These are phyloP conservation scores for Suillus brevipes DNA, from an alignment of 768 basidiomycete species.

Conservation along the genomic window DNA sequence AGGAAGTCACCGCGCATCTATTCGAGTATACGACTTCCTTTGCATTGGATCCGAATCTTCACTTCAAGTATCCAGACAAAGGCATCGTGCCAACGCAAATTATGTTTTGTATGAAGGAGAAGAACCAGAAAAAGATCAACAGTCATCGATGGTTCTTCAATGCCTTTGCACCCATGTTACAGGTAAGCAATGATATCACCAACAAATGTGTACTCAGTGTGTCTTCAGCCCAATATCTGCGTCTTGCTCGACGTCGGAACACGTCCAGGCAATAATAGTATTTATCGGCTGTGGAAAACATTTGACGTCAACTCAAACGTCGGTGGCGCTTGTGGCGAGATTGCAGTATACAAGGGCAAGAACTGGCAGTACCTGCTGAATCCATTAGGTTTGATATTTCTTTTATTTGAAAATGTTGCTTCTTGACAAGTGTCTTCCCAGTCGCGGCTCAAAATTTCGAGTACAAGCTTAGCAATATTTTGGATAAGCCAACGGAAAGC, in stretches of 20 bases:
- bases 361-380: conserved; percentile 81
- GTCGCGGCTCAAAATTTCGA: conserved; percentile 96
- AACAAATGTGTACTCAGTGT: neutral
- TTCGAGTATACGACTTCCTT: conserved; percentile 90
- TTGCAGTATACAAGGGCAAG: conserved; percentile 88
- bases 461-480: conserved; percentile 88
- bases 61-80: conserved; percentile 88
- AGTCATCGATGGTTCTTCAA: conserved; percentile 98
- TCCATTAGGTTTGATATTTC: conserved; percentile 65
- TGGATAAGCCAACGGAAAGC: conserved; percentile 87
- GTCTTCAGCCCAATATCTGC: conserved; percentile 79
- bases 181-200: conserved; percentile 45
- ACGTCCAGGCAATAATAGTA: conserved; percentile 80
- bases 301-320: conserved; percentile 92
- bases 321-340: conserved; percentile 96
- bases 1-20: conserved; percentile 70
- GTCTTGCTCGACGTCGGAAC: conserved; percentile 94
- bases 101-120: conserved; percentile 89
- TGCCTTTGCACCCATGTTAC: conserved; percentile 80
- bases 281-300: conserved; percentile 95
- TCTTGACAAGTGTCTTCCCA: conserved; percentile 25
- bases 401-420: neutral
- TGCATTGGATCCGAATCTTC: conserved; percentile 73
- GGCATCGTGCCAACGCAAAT: conserved; percentile 95
- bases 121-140: conserved; percentile 97